phyloP scores from a whole-genome alignment of 2,329 filamentous ascomycete species.

The Xylaria sp. region DNA sequence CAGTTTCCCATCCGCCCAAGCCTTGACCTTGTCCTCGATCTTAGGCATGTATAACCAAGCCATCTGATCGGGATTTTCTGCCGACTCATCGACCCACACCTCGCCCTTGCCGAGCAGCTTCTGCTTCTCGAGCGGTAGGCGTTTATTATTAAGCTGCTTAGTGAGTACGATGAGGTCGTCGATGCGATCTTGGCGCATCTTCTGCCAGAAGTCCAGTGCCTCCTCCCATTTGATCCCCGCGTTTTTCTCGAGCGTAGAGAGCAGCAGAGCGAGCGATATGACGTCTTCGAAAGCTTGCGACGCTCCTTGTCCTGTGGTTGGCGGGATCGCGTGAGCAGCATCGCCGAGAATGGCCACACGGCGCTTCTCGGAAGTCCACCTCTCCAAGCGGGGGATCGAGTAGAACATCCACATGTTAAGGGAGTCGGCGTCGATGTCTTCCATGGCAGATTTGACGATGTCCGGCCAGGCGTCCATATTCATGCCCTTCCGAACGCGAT shows the following conservation, averaged over 20 bases:
- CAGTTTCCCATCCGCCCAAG: conserved; percentile 7
- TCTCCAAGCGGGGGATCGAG: conserved; percentile 19
- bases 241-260: conserved; percentile 15
- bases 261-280: conserved; percentile 27
- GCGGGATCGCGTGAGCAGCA: conserved; percentile 33
- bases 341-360: conserved; percentile 2
- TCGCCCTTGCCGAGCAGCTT: conserved; percentile 25
- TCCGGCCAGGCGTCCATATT: conserved; percentile 28
- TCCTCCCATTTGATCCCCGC: conserved; percentile 22
- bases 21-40: conserved; percentile 25
- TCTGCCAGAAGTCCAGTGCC: conserved; percentile 34
- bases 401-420: conserved; percentile 33
- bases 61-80: conserved; percentile 32
- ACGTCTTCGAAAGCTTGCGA: conserved; percentile 36
- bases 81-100: conserved; percentile 31
- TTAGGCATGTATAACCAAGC: conserved; percentile 31
- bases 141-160: conserved; percentile 32
- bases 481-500: not conserved
- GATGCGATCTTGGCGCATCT: conserved; percentile 33
- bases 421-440: conserved; percentile 23
- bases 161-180: conserved; percentile 30
- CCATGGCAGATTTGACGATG: conserved; percentile 24
- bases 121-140: conserved; percentile 36
- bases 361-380: conserved; percentile 26
- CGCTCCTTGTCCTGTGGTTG: conserved; percentile 30